These are phyloP conservation scores for Penicillium sp. DNA, from an alignment of 2,329 filamentous ascomycete genomes.

Conservation along the genomic window DNA sequence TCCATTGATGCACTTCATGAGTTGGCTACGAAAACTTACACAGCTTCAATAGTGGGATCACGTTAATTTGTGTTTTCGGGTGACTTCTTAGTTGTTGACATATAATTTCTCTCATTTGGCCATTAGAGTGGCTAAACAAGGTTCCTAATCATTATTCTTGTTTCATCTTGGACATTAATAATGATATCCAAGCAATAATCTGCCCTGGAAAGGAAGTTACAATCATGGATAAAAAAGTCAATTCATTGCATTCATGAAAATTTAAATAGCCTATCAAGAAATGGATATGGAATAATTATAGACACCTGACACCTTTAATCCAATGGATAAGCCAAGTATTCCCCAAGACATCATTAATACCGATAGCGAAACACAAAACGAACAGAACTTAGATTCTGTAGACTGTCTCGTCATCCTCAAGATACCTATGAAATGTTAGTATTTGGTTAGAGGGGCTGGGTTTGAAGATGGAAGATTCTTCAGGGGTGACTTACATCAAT, in stretches of 20 bases:
- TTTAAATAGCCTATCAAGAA: neutral
- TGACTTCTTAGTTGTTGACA: neutral
- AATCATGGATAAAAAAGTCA: neutral
- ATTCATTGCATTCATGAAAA: neutral
- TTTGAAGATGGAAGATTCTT: neutral
- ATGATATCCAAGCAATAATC: neutral
- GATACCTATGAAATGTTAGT: constrained; percentile 32
- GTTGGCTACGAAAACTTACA: constrained; percentile 33
- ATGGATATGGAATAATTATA: neutral
- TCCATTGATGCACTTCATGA: constrained; percentile 26
- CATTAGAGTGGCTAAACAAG: too few relatives aligned
- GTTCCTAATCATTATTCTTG: too few relatives aligned
- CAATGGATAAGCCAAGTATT: neutral
- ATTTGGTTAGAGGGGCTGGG: constrained; percentile 12
- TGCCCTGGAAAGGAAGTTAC: neutral
- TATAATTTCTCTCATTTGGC: neutral
- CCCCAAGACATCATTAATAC: neutral
- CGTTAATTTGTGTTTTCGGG: neutral
- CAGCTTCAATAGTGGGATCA: constrained; percentile 18
- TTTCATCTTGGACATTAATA: too few relatives aligned
- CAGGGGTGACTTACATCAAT: constrained; percentile 70
- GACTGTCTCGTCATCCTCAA: constrained; percentile 57
- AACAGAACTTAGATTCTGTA: constrained; percentile 59
- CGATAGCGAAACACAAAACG: neutral
- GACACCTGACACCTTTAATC: constrained; percentile 9